Conservation (phyloP, 2,329 filamentous ascomycete species). For the Cladosporium cucumerinum region DNA sequence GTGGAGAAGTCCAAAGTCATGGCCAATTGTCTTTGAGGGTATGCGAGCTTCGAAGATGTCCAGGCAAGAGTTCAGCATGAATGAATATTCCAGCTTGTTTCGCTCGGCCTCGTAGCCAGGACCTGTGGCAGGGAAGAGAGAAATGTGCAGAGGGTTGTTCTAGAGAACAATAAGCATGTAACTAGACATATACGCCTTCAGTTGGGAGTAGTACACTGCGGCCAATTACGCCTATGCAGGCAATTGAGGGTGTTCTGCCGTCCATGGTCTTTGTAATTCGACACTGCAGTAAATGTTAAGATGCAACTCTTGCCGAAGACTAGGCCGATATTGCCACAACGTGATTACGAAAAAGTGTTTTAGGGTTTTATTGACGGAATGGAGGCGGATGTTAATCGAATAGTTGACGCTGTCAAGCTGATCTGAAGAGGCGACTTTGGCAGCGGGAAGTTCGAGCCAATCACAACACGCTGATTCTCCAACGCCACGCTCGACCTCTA, state of each 20-base stretch:
- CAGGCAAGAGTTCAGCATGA: slow-evolving; percentile 84
- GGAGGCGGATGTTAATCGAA: not conserved
- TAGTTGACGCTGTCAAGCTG: not conserved
- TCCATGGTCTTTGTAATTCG: not conserved
- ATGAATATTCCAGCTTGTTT: slow-evolving; percentile 82
- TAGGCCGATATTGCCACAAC: not conserved
- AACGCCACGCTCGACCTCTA: slow-evolving; percentile 14
- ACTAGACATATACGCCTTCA: not conserved
- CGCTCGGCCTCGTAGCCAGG: slow-evolving; percentile 46
- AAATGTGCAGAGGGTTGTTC: slow-evolving; percentile 95
- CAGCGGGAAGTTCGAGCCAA: slow-evolving; percentile 22
- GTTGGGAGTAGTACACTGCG: slow-evolving; percentile 65
- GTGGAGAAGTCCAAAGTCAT: slow-evolving; percentile 88
- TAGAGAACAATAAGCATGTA: slow-evolving; percentile 38
- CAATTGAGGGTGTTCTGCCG: slow-evolving; percentile 63
- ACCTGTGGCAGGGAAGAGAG: slow-evolving; percentile 70
- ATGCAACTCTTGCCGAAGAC: not conserved
- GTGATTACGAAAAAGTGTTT: not conserved
- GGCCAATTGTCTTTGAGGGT: slow-evolving; percentile 67
- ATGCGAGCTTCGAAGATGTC: slow-evolving; percentile 89
- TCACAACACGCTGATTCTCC: slow-evolving; percentile 8
- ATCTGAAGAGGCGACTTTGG: not conserved
- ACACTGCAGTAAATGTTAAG: not conserved
- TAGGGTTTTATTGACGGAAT: not conserved
- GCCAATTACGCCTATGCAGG: slow-evolving; percentile 89